These are phyloP conservation scores for Fraxinus nigra DNA, from an alignment of 305 asterid species.

Conservation along the genomic window DNA sequence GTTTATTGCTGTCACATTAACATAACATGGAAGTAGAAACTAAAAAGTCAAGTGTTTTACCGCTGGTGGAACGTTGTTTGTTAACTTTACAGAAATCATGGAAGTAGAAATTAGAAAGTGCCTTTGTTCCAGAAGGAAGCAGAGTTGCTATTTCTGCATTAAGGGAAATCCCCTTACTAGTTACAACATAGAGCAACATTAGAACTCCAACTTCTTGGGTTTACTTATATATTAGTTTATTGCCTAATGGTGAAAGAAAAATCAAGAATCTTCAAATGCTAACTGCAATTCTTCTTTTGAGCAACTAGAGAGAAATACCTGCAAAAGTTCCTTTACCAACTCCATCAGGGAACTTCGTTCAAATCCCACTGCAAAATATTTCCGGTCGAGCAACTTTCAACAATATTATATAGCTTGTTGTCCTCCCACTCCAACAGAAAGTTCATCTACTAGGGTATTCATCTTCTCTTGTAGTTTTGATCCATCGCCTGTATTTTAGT, in stretches of 20 bases:
- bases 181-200: too few relatives aligned
- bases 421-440: conserved; percentile 23
- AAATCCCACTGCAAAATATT: background rate
- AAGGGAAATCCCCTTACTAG: too few relatives aligned
- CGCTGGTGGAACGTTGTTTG: too few relatives aligned
- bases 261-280: background rate
- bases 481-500: background rate
- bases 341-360: conserved; percentile 28
- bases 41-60: too few relatives aligned
- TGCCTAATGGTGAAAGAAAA: background rate
- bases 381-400: conserved; percentile 30
- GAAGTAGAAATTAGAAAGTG: too few relatives aligned
- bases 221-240: background rate
- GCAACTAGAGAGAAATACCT: conserved; percentile 29
- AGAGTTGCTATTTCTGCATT: too few relatives aligned
- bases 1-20: too few relatives aligned
- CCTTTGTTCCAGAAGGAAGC: too few relatives aligned
- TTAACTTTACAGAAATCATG: too few relatives aligned
- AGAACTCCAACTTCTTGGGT: too few relatives aligned
- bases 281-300: background rate
- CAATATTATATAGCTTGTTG: conserved; percentile 19
- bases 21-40: too few relatives aligned
- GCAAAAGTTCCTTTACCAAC: conserved; percentile 42
- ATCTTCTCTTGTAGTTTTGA: background rate
- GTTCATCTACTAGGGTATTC: conserved; percentile 29